Evolutionary conservation across 768 basidiomycete species (phyloP), one percentile per base, ranked within the genome.

Genomic region (Mycena crocata): DNA sequence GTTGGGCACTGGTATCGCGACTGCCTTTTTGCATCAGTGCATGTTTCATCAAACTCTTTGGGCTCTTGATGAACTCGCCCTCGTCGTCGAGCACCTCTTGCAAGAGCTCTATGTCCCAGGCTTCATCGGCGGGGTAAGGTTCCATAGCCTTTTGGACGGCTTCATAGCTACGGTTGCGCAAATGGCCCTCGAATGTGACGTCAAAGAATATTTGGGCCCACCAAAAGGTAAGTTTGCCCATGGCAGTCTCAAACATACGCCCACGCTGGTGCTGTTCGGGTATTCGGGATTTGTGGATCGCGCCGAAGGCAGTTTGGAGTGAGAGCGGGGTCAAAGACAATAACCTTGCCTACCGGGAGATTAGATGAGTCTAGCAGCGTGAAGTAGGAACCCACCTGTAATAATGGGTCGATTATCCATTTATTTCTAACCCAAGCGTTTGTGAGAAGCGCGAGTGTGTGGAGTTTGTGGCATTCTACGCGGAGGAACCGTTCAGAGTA

Each of bases 31-130:
- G 86, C 85, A 92, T 90, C 23, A 98, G 80, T 0, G 90, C 92
- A 75, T 96, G 95, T 75, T 98, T 98, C 93, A 96, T 96, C 40
- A 98, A 83, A 69, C 94, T 95, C 75, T 96, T 96, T 17, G 85
- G 82, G 55, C 89, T 90, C 49, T 90, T 85, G 31, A 98, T 87
- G 3, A 82, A 74, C 77, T 97, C 96, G 39, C 85, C 84, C 13
- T 88, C 89, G 30, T 87, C 79, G 42, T 74, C 63, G 21, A 75
- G 67, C 31, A 71, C 66, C 39, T 84, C 82, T 64, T 87, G 79
- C 15, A 88, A 78, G 31, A 79, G 76, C 67, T 87, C 82, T 31
- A 81, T 70, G 55, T 84, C 81, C 31, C 82, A 71, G 5, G 70
- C 24, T 24, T 79, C 78, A 54, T 74, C 72, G 64, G 68, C 60